Conservation (phyloP, 192 early-diverging fungal genomes). For the Entrophospora sp. region DNA sequence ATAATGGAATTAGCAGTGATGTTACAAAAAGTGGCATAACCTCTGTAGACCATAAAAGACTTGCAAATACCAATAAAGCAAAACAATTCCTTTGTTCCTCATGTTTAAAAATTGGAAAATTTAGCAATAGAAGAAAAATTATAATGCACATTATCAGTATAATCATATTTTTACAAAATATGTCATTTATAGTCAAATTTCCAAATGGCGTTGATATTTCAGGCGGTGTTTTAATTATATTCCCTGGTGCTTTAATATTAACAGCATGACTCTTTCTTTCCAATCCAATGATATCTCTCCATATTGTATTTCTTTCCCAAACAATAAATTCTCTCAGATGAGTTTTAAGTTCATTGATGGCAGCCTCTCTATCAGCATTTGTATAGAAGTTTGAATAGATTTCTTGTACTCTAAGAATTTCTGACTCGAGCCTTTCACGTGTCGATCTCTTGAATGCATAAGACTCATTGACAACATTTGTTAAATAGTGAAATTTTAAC, state of each 20-base stretch:
- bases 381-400: slow-evolving; percentile 61
- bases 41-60: slow-evolving; percentile 90
- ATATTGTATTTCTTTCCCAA: slow-evolving; percentile 95
- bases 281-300: slow-evolving; percentile 93
- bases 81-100: slow-evolving; percentile 83
- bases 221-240: slow-evolving; percentile 14
- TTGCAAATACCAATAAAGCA: slow-evolving; percentile 85
- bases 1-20: slow-evolving; percentile 74
- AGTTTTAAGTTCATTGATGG: slow-evolving; percentile 64
- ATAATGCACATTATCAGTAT: slow-evolving; percentile 41
- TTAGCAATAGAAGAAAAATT: slow-evolving; percentile 52
- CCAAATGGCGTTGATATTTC: slow-evolving; percentile 43
- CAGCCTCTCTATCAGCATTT: slow-evolving; percentile 50
- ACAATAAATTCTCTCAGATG: slow-evolving; percentile 85
- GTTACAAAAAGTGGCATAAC: slow-evolving; percentile 90
- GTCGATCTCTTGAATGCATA: slow-evolving; percentile 65
- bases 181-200: slow-evolving; percentile 34
- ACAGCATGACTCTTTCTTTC: slow-evolving; percentile 73
- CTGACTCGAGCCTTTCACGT: slow-evolving; percentile 50
- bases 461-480: slow-evolving; percentile 47
- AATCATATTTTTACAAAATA: slow-evolving; percentile 34
- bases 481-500: slow-evolving; percentile 66
- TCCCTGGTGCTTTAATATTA: slow-evolving; percentile 38
- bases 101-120: slow-evolving; percentile 49
- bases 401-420: slow-evolving; percentile 48